Evolutionary conservation across 352 stramenopile genomes (phyloP).

Genomic region (Globisporangium ultimum): DNA sequence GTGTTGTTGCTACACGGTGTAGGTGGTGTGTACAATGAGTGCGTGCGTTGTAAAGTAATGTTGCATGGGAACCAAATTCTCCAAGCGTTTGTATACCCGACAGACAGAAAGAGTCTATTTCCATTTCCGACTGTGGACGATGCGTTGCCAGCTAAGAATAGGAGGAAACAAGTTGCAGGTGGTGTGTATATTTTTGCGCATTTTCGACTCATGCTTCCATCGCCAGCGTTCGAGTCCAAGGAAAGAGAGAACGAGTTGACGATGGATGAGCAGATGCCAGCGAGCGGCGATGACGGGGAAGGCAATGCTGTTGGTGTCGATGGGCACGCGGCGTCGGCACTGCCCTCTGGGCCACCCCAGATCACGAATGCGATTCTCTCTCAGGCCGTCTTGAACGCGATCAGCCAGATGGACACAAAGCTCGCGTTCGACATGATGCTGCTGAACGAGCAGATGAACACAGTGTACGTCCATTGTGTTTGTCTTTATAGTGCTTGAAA

Average conservation of each 20-base stretch:
- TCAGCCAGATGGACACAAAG: conserved; percentile 49
- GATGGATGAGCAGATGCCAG: not conserved
- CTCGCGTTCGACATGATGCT: conserved; percentile 67
- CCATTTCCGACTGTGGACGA: too few relatives aligned
- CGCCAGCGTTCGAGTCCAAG: conserved; percentile 3
- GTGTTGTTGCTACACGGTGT: conserved; percentile 28
- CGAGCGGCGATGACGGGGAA: not conserved
- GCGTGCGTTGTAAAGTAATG: too few relatives aligned
- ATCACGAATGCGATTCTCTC: conserved; percentile 47
- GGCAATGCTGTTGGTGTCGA: not conserved
- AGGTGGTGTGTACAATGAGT: not conserved
- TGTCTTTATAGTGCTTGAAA: not conserved
- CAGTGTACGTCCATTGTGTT: conserved; percentile 9
- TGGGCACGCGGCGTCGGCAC: not conserved
- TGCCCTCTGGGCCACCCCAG: not conserved
- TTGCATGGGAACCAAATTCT: too few relatives aligned
- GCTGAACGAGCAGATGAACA: conserved; percentile 45
- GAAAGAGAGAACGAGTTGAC: conserved; percentile 4
- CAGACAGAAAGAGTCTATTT: too few relatives aligned
- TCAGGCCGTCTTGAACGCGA: conserved; percentile 34
- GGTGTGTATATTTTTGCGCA: not conserved
- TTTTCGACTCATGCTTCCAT: too few relatives aligned
- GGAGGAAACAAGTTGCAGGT: not conserved
- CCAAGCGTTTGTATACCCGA: too few relatives aligned
- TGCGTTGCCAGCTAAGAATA: too few relatives aligned